Conservation (phyloP, 805 yeast species). For the Ogataea henricii region DNA sequence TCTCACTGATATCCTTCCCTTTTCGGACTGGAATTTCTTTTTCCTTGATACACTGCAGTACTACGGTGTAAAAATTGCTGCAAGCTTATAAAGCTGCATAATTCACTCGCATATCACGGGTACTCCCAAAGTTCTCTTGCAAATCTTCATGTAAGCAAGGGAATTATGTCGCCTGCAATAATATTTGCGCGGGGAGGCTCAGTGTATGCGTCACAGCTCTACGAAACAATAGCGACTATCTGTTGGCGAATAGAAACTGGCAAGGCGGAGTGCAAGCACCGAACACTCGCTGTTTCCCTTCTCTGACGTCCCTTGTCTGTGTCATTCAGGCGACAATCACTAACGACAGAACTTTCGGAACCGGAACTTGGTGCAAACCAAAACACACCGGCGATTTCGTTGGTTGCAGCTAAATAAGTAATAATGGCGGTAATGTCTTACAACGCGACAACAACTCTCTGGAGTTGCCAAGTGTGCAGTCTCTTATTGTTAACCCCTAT, state of each 20-base stretch:
- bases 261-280: not conserved
- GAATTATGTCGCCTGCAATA: not conserved
- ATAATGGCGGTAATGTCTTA: no score
- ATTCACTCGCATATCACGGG: constrained; percentile 10
- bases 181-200: constrained; percentile 4
- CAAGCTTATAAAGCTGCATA: constrained; percentile 1
- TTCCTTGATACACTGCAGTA: constrained; percentile 5
- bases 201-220: constrained; percentile 4
- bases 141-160: constrained; percentile 5
- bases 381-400: no score
- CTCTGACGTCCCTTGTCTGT: not conserved
- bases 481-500: not conserved
- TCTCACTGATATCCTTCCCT: constrained; percentile 5
- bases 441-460: not conserved
- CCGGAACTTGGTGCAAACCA: no score
- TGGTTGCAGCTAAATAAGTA: no score
- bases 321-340: no score
- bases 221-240: not conserved
- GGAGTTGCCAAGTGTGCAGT: not conserved
- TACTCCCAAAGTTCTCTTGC: constrained; percentile 12
- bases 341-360: no score
- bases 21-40: constrained; percentile 11
- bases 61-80: constrained; percentile 5
- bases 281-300: not conserved
- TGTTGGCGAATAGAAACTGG: not conserved